Percentiles rank a stretch among this genome's conserved stretches.
These are phyloP conservation scores for Backusella sp. DNA, from an alignment of 192 early-diverging fungal genomes.

Conservation along the genomic window DNA sequence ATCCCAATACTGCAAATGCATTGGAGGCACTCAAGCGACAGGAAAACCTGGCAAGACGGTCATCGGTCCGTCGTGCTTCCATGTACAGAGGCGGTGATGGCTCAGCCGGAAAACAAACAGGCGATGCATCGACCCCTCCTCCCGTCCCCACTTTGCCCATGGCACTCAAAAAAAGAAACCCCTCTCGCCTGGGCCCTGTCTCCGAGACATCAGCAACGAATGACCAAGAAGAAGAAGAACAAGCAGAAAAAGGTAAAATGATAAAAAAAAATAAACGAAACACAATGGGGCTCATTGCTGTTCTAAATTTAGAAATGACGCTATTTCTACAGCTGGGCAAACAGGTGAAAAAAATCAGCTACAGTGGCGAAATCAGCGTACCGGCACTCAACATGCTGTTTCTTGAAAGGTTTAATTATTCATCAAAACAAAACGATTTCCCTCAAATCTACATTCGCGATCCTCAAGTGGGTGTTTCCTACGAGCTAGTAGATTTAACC, in stretches of 20 bases:
- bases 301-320: background rate
- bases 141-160: constrained; percentile 19
- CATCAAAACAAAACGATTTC: constrained; percentile 60
- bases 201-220: background rate
- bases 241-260: background rate
- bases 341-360: constrained; percentile 54
- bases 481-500: constrained; percentile 63
- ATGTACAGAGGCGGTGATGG: constrained; percentile 12
- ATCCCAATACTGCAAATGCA: constrained; percentile 37
- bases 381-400: constrained; percentile 67
- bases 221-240: background rate
- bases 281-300: background rate
- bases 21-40: constrained; percentile 36
- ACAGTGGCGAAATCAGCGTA: constrained; percentile 53
- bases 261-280: background rate
- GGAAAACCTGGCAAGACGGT: constrained; percentile 36
- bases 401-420: constrained; percentile 68
- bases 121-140: background rate
- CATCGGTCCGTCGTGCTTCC: constrained; percentile 36
- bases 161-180: background rate
- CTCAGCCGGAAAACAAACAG: background rate
- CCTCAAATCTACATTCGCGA: constrained; percentile 71
- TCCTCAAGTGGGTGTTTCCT: constrained; percentile 47
- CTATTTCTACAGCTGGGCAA: constrained; percentile 66
- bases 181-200: background rate